Evolutionary conservation across 257 asterid species (phyloP).

Genomic region (Solanum microdontum): DNA sequence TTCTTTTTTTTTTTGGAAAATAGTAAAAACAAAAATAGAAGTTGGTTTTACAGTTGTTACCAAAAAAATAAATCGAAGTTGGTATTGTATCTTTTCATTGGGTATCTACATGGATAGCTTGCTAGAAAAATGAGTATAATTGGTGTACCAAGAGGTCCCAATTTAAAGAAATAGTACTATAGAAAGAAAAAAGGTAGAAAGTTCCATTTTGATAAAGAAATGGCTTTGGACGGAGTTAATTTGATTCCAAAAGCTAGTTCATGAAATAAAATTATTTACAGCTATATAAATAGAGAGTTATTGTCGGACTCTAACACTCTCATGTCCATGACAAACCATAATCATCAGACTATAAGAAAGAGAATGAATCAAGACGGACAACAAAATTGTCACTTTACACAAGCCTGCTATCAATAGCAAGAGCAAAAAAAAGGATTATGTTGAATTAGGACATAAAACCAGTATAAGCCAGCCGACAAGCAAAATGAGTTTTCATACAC

Average conservation of each 20-base stretch:
- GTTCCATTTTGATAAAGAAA: background rate
- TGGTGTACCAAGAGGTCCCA: background rate
- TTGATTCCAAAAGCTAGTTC: background rate
- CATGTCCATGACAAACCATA: background rate
- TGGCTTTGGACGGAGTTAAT: background rate
- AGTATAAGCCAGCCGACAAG: too few species aligned
- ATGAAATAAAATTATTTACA: background rate
- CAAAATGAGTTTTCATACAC: background rate
- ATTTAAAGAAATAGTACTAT: too few species aligned
- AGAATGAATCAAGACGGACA: background rate
- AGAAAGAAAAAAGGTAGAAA: background rate
- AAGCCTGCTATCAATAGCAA: background rate
- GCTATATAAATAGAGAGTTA: background rate
- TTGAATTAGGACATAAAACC: background rate
- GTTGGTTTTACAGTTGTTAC: background rate
- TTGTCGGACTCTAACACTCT: background rate
- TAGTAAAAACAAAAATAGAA: background rate
- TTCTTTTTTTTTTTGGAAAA: background rate
- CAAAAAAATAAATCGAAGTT: background rate
- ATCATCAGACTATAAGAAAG: background rate
- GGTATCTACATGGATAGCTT: background rate
- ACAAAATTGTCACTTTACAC: background rate
- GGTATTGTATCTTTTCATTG: background rate
- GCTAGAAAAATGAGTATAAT: background rate
- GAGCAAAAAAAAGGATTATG: background rate